Conservation (phyloP, 1,139 yeast genomes). For the Suhomyces atakaporum region DNA sequence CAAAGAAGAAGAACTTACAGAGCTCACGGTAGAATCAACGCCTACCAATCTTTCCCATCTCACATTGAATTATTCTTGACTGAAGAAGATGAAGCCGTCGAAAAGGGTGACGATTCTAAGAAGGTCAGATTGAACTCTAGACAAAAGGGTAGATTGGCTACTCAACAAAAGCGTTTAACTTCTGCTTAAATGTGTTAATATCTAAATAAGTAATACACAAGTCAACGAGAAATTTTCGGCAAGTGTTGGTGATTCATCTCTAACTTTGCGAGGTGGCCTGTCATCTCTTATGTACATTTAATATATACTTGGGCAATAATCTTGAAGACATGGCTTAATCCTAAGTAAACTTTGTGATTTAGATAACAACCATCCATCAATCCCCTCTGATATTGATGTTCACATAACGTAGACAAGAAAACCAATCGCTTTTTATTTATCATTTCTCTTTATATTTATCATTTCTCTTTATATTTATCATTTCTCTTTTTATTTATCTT, state of each 20-base stretch:
- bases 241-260: not conserved
- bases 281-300: constrained; percentile 14
- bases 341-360: too few relatives aligned
- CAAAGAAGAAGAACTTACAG: constrained; percentile 99
- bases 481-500: too few relatives aligned
- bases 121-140: constrained; percentile 81
- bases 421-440: too few relatives aligned
- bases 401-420: too few relatives aligned
- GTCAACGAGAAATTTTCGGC: constrained; percentile 12
- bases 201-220: constrained; percentile 15
- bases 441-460: too few relatives aligned
- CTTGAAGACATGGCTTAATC: too few relatives aligned
- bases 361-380: too few relatives aligned
- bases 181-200: constrained; percentile 27
- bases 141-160: constrained; percentile 90
- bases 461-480: too few relatives aligned
- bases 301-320: too few relatives aligned
- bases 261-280: constrained; percentile 3
- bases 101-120: constrained; percentile 87
- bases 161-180: constrained; percentile 73
- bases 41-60: constrained; percentile 97
- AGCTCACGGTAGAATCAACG: constrained; percentile 99
- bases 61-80: constrained; percentile 97
- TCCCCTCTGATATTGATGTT: too few relatives aligned
- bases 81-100: constrained; percentile 93